Evolutionary conservation across 148 eudicot species (phyloP).

Genomic region (Camellia lanceoleosa): DNA sequence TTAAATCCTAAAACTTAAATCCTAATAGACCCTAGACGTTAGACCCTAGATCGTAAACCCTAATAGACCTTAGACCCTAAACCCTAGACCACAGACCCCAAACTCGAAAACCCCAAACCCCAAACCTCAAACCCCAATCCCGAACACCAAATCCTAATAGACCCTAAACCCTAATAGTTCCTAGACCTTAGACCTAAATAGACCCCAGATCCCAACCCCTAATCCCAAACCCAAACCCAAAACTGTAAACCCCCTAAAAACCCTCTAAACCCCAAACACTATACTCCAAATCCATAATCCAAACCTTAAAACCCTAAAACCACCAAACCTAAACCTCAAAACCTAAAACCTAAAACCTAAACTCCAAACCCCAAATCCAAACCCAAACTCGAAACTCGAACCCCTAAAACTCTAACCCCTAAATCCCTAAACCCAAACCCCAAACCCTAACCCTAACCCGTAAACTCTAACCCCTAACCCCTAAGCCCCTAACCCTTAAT

Average conservation of each 20-base stretch:
- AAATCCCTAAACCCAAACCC: background rate
- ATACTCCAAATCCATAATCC: background rate
- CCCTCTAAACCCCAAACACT: no score
- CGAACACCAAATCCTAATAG: background rate
- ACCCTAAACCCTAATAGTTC: constrained; percentile 12
- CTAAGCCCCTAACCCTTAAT: background rate
- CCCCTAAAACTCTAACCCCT: background rate
- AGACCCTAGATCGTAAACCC: no score
- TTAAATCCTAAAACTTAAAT: no score
- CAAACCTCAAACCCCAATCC: constrained; percentile 6
- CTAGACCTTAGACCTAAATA: background rate
- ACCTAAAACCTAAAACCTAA: background rate
- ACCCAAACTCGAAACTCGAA: constrained; percentile 10
- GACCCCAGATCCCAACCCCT: background rate
- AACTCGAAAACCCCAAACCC: background rate
- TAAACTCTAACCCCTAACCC: background rate
- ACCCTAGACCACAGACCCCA: background rate
- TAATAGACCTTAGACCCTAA: background rate
- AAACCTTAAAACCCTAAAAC: background rate
- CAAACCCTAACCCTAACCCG: constrained; percentile 1
- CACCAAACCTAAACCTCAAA: background rate
- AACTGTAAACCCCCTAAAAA: no score
- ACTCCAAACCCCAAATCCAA: constrained; percentile 8
- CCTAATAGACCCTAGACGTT: no score
- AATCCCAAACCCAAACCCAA: no score